Evolutionary conservation across 306 rosid species (phyloP).

Genomic region (Gleditsia sinensis): DNA sequence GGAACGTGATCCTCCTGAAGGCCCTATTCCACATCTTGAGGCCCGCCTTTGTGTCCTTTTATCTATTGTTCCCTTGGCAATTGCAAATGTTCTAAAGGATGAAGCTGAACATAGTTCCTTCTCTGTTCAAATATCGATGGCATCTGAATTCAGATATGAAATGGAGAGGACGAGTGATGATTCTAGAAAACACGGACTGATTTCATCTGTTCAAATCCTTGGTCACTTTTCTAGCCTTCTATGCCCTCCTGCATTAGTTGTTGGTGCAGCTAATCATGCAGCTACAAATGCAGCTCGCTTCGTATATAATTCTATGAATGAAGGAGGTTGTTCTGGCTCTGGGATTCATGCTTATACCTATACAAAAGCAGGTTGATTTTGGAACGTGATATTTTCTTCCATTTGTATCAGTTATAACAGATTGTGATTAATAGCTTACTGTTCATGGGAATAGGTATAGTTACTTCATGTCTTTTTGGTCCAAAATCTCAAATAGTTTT

Average conservation of each 20-base stretch:
- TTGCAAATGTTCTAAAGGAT: conserved; percentile 56
- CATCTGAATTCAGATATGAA: conserved; percentile 38
- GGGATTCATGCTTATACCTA: conserved; percentile 46
- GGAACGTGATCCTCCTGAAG: conserved; percentile 89
- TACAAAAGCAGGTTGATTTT: conserved; percentile 53
- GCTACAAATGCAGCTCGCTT: conserved; percentile 64
- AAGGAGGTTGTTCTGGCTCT: conserved; percentile 46
- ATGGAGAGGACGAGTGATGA: conserved; percentile 38
- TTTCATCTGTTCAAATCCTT: conserved; percentile 67
- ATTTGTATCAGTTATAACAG: conserved; percentile 14
- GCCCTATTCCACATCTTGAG: conserved; percentile 77
- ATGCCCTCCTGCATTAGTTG: conserved; percentile 68
- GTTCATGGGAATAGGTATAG: conserved; percentile 1
- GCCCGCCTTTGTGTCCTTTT: conserved; percentile 73
- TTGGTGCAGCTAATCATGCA: conserved; percentile 67
- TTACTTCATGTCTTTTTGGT: neutral
- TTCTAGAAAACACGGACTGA: conserved; percentile 55
- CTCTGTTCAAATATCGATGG: conserved; percentile 35
- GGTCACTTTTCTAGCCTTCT: conserved; percentile 73
- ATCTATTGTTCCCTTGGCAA: conserved; percentile 72
- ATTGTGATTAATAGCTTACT: conserved; percentile 13
- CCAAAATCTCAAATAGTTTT: conserved; percentile 25
- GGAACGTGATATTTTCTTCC: conserved; percentile 26
- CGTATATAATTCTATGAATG: conserved; percentile 48
- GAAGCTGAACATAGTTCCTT: conserved; percentile 38